phyloP scores from a whole-genome alignment of 2,329 filamentous ascomycete genomes.

The Akanthomyces dipterigenus region DNA sequence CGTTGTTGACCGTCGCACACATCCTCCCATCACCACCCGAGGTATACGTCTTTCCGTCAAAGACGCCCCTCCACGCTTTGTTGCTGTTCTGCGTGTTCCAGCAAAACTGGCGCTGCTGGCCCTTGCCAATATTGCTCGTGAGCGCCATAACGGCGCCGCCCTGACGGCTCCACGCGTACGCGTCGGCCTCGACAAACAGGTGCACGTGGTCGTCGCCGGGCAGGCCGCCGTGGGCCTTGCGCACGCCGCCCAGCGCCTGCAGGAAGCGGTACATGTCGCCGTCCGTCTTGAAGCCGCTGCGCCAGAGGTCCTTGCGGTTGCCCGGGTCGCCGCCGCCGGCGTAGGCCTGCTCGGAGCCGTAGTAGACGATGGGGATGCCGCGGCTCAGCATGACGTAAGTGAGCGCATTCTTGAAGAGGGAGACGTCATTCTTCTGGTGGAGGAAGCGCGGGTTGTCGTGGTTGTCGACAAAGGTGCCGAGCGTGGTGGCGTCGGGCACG shows the following conservation, averaged over 20 bases:
- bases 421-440: conserved; percentile 42
- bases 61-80: conserved; percentile 33
- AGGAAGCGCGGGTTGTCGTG: conserved; percentile 52
- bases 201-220: conserved; percentile 37
- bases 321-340: conserved; percentile 38
- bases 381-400: conserved; percentile 54
- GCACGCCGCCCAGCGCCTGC: background rate
- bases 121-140: conserved; percentile 36
- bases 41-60: conserved; percentile 27
- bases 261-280: conserved; percentile 44
- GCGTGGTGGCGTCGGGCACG: conserved; percentile 37
- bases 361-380: conserved; percentile 59
- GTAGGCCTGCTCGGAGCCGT: conserved; percentile 59
- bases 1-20: conserved; percentile 34
- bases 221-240: conserved; percentile 28
- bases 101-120: conserved; percentile 32
- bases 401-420: conserved; percentile 54
- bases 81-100: conserved; percentile 33
- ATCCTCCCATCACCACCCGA: conserved; percentile 34
- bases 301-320: conserved; percentile 54
- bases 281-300: conserved; percentile 39
- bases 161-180: conserved; percentile 39
- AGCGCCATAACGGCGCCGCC: conserved; percentile 37
- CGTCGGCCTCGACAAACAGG: conserved; percentile 33
- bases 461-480: conserved; percentile 52